Conservation (phyloP, 768 basidiomycete genomes). For the Gloeostereum incarnatum region DNA sequence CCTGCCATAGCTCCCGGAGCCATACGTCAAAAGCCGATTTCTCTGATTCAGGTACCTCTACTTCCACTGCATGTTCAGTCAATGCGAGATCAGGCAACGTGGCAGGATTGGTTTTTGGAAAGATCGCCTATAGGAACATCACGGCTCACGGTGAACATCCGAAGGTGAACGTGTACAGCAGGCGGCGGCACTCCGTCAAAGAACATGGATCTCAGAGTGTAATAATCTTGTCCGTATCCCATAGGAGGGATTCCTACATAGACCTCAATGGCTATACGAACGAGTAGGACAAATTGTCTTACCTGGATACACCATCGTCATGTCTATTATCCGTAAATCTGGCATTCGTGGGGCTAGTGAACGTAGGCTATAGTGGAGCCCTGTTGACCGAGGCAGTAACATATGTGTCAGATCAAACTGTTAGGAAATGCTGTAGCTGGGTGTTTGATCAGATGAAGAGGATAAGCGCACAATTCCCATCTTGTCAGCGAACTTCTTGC, state of each 20-base stretch:
- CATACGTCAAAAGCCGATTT: constrained; percentile 69
- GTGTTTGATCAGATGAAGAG: constrained; percentile 2
- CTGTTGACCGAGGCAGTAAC: constrained; percentile 91
- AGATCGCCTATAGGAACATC: constrained; percentile 67
- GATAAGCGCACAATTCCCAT: constrained; percentile 82
- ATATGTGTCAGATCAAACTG: constrained; percentile 74
- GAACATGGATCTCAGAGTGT: constrained; percentile 87
- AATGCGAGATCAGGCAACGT: constrained; percentile 16
- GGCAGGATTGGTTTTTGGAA: constrained; percentile 22
- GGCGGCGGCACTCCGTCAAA: constrained; percentile 76
- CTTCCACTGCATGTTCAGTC: constrained; percentile 23
- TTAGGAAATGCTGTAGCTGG: constrained; percentile 5
- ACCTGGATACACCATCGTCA: constrained; percentile 92
- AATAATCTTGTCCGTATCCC: constrained; percentile 82
- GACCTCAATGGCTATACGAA: constrained; percentile 6
- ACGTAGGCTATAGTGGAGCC: constrained; percentile 76
- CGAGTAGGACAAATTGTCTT: constrained; percentile 8
- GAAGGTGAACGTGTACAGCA: constrained; percentile 77
- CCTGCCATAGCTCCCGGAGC: constrained; percentile 73
- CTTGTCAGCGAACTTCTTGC: constrained; percentile 83
- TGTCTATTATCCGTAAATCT: constrained; percentile 74
- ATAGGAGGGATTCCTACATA: constrained; percentile 60
- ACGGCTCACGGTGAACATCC: constrained; percentile 58
- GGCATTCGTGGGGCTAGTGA: constrained; percentile 73
- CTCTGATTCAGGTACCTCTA: constrained; percentile 48